Evolutionary conservation across 768 basidiomycete species (phyloP).

Genomic region (Coprinellus aureogranulatus): DNA sequence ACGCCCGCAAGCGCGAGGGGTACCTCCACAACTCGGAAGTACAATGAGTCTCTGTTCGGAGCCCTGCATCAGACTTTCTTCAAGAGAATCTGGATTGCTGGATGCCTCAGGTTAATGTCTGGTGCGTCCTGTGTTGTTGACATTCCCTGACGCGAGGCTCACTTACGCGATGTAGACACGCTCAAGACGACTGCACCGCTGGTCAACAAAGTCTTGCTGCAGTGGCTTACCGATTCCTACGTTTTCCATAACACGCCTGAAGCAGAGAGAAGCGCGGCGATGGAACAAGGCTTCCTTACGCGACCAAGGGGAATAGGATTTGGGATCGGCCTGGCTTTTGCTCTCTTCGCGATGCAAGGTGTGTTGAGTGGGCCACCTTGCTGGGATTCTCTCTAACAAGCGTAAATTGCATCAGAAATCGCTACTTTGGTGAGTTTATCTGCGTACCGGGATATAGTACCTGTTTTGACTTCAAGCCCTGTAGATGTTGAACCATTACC

Average conservation of each 20-base stretch:
- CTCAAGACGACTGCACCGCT: constrained; percentile 55
- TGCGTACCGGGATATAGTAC: too few species aligned
- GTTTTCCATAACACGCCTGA: constrained; percentile 35
- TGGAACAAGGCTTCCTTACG: constrained; percentile 21
- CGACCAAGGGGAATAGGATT: constrained; percentile 53
- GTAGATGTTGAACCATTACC: constrained; percentile 1
- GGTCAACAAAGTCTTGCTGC: constrained; percentile 56
- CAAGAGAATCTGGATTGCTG: not conserved
- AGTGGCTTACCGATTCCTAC: constrained; percentile 55
- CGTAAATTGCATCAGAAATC: too few species aligned
- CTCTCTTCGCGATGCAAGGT: constrained; percentile 63
- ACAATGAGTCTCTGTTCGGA: too few species aligned
- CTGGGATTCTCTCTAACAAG: not conserved
- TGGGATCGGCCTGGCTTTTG: constrained; percentile 60
- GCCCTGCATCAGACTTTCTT: not conserved
- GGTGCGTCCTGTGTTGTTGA: not conserved
- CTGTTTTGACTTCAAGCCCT: too few species aligned
- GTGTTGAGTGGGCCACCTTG: too few species aligned
- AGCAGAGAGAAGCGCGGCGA: constrained; percentile 31
- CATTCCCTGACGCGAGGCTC: not conserved
- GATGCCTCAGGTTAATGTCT: not conserved
- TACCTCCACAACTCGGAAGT: too few species aligned
- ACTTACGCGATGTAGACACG: constrained; percentile 29
- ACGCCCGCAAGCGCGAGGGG: too few species aligned
- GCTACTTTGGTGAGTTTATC: too few species aligned